phyloP scores from a whole-genome alignment of 352 stramenopile genomes.

The Phytophthora boehmeriae region DNA sequence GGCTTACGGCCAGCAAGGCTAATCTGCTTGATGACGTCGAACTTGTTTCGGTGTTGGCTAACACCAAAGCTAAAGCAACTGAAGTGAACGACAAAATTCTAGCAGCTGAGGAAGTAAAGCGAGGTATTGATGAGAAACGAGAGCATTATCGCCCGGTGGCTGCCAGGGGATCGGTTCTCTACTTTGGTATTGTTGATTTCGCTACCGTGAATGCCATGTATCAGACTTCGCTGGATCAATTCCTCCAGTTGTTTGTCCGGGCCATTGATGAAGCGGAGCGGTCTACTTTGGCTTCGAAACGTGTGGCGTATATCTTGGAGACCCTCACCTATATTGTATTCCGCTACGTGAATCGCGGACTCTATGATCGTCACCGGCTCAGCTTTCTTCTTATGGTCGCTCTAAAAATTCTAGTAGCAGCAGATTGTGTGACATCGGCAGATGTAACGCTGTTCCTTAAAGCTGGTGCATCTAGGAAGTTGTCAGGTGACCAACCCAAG shows the following conservation, averaged over 20 bases:
- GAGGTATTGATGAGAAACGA: slow-evolving; percentile 90
- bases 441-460: slow-evolving; percentile 82
- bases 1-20: slow-evolving; percentile 81
- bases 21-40: slow-evolving; percentile 91
- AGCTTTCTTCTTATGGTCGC: slow-evolving; percentile 75
- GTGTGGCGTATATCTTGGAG: slow-evolving; percentile 90
- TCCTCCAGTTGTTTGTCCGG: slow-evolving; percentile 85
- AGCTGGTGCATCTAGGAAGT: slow-evolving; percentile 64
- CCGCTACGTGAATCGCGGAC: slow-evolving; percentile 73
- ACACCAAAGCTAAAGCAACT: slow-evolving; percentile 90
- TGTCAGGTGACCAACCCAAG: slow-evolving; percentile 71
- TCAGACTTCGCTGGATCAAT: slow-evolving; percentile 91
- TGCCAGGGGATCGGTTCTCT: slow-evolving; percentile 85
- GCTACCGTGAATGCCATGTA: slow-evolving; percentile 91
- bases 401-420: slow-evolving; percentile 79
- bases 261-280: slow-evolving; percentile 87
- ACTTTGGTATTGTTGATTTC: slow-evolving; percentile 92
- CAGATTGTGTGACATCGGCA: slow-evolving; percentile 49
- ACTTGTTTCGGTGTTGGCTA: slow-evolving; percentile 84
- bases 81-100: slow-evolving; percentile 93
- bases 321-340: slow-evolving; percentile 86
- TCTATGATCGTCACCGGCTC: slow-evolving; percentile 81
- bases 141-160: slow-evolving; percentile 92
- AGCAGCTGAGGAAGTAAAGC: slow-evolving; percentile 85
- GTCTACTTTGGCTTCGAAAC: slow-evolving; percentile 76